Evolutionary conservation across 78 protist genomes (phyloP), one percentile per base, ranked within the genome.

Genomic region (Tieghemostelium lacteum): DNA sequence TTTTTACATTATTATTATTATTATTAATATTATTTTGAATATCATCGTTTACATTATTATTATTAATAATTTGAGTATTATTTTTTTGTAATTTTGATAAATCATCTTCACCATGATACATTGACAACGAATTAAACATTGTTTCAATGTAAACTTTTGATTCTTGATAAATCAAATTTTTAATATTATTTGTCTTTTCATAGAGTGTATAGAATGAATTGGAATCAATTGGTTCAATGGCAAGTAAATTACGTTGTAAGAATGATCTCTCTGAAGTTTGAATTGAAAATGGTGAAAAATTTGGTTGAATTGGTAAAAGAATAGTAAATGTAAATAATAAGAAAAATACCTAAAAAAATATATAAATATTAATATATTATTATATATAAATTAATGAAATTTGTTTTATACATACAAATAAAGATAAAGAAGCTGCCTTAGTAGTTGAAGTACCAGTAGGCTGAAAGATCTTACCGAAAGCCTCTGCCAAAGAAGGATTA

Each of bases 381-480:
- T 31, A 4, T 71, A 49, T 22, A 58, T 29, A 37, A 3, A 12
- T 24, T 24, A 50, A n/a, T 45, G 49, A n/a, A 3, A 26, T 34
- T 3, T 31, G 26, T 26, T 58, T 24, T 37, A 40, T 62, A 76
- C 87, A 34, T 76, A 76, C 74, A 78, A 78, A 78, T 65, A 78
- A 65, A n/a, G 88, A 36, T 20, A 70, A 31, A 31, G 69, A 37
- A 63, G 89, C 65, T 28, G 89, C 20, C 42, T 83, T 83, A 2
- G 57, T 14, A 29, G 17, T 14, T 10, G 22, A 55, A 55, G 28
- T 52, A 73, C 55, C 66, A 28, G 34, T 20, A 28, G 49, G 60
- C 24, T 70, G 24, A 52, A 83, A 83, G 2, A 83, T 58, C 65
- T 83, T 83, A 57, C 89, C 89, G 39, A 83, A 83, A 31, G 77